Conservation (phyloP, 306 rosid genomes). For the Echinosophora koreensis region DNA sequence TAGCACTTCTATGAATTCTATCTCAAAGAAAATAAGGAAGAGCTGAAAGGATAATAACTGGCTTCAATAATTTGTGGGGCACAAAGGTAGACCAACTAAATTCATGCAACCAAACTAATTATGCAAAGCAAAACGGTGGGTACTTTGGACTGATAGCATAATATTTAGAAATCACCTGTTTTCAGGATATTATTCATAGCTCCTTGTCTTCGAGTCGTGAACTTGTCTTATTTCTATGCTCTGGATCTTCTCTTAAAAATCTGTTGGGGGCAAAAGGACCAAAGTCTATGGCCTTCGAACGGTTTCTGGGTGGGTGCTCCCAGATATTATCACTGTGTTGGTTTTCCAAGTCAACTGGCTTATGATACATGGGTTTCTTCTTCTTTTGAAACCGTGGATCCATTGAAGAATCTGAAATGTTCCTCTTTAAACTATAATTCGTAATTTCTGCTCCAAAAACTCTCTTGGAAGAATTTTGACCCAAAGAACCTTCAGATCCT, state of each 20-base stretch:
- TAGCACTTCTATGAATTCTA: background rate
- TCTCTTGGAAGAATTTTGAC: conserved; percentile 47
- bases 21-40: background rate
- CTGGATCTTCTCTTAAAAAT: conserved; percentile 37
- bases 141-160: background rate
- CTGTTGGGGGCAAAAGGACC: conserved; percentile 67
- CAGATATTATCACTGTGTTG: conserved; percentile 28
- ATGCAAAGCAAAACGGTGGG: background rate
- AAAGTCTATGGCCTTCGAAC: conserved; percentile 60
- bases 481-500: conserved; percentile 38
- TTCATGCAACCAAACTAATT: background rate
- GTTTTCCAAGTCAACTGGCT: conserved; percentile 34
- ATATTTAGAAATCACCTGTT: conserved; percentile 53
- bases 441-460: conserved; percentile 64
- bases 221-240: conserved; percentile 36
- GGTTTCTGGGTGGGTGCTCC: conserved; percentile 40
- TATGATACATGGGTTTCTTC: background rate
- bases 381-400: conserved; percentile 24
- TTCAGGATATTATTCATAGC: conserved; percentile 51
- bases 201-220: conserved; percentile 47
- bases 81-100: background rate
- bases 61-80: conserved; percentile 3
- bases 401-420: conserved; percentile 26
- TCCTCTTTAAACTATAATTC: conserved; percentile 56
- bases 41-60: background rate